These are phyloP conservation scores for Aspergillus biplanus DNA, from an alignment of 495 filamentous ascomycete genomes.

Conservation along the genomic window DNA sequence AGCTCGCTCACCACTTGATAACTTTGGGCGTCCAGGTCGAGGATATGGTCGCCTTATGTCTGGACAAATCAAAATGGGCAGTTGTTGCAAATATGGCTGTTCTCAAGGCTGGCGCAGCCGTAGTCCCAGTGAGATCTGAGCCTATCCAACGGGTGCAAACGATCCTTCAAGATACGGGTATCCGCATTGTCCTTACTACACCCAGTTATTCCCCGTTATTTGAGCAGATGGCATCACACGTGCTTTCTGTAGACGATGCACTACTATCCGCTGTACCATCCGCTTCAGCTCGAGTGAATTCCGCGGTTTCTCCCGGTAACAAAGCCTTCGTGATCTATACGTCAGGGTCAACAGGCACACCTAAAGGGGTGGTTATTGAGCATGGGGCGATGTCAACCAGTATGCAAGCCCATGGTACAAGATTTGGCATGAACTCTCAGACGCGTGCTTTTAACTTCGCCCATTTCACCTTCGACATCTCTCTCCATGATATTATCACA, in stretches of 20 bases:
- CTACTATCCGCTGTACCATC: background rate
- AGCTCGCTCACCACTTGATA: conserved; percentile 37
- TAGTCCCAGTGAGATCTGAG: conserved; percentile 26
- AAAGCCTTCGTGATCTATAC: conserved; percentile 37
- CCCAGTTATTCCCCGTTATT: conserved; percentile 8
- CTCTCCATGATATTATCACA: conserved; percentile 43
- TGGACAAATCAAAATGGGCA: conserved; percentile 52
- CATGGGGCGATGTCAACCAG: conserved; percentile 41
- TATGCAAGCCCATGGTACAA: conserved; percentile 20
- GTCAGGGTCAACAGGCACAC: conserved; percentile 41
- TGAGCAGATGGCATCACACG: conserved; percentile 4
- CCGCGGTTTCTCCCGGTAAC: background rate
- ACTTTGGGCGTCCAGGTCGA: conserved; percentile 39
- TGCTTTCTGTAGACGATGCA: conserved; percentile 9
- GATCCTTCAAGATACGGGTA: conserved; percentile 33
- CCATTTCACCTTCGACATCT: conserved; percentile 45
- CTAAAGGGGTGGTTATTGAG: conserved; percentile 48
- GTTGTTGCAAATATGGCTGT: conserved; percentile 42
- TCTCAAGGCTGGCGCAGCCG: conserved; percentile 40
- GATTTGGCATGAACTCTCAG: conserved; percentile 26
- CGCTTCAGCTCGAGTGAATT: background rate
- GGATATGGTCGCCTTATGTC: conserved; percentile 53
- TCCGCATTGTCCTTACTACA: conserved; percentile 32
- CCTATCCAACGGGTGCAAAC: conserved; percentile 31
- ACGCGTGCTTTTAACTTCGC: conserved; percentile 48